Base-by-base conservation (phyloP, 176 grass and related monocot species). In the Avena insularis region DNA sequence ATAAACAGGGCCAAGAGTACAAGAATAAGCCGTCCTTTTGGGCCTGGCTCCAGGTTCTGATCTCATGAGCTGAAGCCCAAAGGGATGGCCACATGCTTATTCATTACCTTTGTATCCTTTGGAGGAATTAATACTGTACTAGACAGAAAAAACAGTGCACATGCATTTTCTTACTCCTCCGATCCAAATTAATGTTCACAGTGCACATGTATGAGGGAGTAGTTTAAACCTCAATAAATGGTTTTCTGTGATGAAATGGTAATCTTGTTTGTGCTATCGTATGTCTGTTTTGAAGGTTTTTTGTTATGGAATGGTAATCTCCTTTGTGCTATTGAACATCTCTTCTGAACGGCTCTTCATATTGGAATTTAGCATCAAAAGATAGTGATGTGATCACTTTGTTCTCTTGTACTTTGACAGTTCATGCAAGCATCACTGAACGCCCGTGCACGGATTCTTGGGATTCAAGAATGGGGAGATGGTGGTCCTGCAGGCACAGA, bases 341-440 rank as follows among this genome's bases (percentile, higher is more conserved):
- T 83, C 20, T 75, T 53, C 57, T 82, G 29, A 29, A 75, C 46
- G 47, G 57, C 31, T 76, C 33, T 53, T 54, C 25, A 31, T 38
- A 11, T 79, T 82, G 59, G 8, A 62, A 61, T 75, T 50, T 78
- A 49, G 45, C 50, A 78, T 65, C 5, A 64, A 81, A 71, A 84
- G 31, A 75, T 54, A 48, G 74, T 56, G 12, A 72, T 75, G 36
- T 91, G 60, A 88, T 88, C 36, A 76, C 35, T 68, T 62, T 78
- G 20, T 6, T 88, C 5, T 63, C 36, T 43, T 78, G 17, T 80
- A 62, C n/a, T 55, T 80, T 67, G 51, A 78, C 93, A 95, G 93
- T 91, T 91, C 75, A 95, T 95, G 93, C 91, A 92, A 78, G 89
- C 93, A 59, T 95, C 93, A 33, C 25, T 95, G 86, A 85, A 38